A percentile compares a stretch with the other conserved stretches of the same genome.
These are phyloP conservation scores for Plasmodium cynomolgi DNA, from an alignment of 169 alveolate genomes.

Conservation along the genomic window DNA sequence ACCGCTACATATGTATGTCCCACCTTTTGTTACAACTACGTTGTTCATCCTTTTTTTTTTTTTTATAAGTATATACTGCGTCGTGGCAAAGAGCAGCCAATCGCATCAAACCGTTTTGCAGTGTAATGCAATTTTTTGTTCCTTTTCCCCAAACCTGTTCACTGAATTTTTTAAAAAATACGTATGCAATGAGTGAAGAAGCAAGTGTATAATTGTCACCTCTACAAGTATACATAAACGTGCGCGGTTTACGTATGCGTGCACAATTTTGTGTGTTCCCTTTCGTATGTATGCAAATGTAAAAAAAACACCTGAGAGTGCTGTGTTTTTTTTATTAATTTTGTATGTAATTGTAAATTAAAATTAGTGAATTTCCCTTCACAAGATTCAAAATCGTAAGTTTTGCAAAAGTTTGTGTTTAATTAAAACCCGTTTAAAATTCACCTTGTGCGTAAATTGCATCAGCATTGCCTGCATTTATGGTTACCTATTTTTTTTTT, in stretches of 20 bases:
- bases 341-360: not conserved
- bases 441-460: constrained; percentile 2
- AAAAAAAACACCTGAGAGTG: not conserved
- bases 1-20: not conserved
- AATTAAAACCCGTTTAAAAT: constrained; percentile 7
- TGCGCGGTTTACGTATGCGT: not conserved
- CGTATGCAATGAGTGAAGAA: constrained; percentile 5
- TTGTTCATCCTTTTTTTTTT: not conserved
- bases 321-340: not conserved
- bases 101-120: not conserved
- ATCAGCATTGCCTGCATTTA: not conserved
- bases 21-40: not conserved
- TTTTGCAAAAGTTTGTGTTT: constrained; percentile 12
- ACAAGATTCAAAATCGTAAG: constrained; percentile 14
- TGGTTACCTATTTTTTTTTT: not conserved
- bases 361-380: constrained; percentile 1
- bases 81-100: not conserved
- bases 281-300: not conserved
- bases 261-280: not conserved
- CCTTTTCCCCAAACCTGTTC: not conserved
- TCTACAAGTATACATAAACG: not conserved
- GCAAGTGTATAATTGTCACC: not conserved
- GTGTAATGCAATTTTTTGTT: not conserved
- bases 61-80: not conserved
- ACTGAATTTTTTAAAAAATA: not conserved